phyloP scores from a whole-genome alignment of 306 rosid species.

The Potentilla sterilis region DNA sequence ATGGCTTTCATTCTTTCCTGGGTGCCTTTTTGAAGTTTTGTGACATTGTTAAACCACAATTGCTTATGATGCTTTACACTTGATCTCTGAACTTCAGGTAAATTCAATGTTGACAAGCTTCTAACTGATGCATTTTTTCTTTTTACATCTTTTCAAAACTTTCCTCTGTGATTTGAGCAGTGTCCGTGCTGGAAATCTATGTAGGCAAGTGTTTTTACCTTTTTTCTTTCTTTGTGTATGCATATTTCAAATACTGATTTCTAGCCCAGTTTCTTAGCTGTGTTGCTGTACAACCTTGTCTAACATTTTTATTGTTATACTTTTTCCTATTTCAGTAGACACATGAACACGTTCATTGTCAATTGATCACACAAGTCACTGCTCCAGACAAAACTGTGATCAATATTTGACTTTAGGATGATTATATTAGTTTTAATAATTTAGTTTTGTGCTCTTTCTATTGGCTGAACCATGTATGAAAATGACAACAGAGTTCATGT shows the following conservation, averaged over 20 bases:
- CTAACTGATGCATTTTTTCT: slow-evolving; percentile 19
- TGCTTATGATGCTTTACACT: slow-evolving; percentile 37
- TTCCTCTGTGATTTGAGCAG: neutral
- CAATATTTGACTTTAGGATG: neutral
- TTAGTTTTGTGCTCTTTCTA: neutral
- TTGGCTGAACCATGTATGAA: neutral
- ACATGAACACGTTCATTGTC: neutral
- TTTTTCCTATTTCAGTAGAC: neutral
- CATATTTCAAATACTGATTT: neutral
- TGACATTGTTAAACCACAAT: neutral
- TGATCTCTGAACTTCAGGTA: slow-evolving; percentile 43
- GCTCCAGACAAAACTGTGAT: neutral
- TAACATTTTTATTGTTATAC: neutral
- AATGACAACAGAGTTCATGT: neutral
- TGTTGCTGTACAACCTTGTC: neutral
- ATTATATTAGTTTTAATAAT: neutral
- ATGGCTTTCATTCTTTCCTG: neutral
- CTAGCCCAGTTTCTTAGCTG: neutral
- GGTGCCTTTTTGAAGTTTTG: neutral
- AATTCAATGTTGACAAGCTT: slow-evolving; percentile 29
- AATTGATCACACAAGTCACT: neutral
- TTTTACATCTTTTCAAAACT: neutral
- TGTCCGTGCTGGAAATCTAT: neutral
- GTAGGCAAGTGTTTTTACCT: neutral
- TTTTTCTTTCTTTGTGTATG: too few species aligned